Evolutionary conservation across 1,139 yeast species (phyloP).

Genomic region (Diutina catenulata): DNA sequence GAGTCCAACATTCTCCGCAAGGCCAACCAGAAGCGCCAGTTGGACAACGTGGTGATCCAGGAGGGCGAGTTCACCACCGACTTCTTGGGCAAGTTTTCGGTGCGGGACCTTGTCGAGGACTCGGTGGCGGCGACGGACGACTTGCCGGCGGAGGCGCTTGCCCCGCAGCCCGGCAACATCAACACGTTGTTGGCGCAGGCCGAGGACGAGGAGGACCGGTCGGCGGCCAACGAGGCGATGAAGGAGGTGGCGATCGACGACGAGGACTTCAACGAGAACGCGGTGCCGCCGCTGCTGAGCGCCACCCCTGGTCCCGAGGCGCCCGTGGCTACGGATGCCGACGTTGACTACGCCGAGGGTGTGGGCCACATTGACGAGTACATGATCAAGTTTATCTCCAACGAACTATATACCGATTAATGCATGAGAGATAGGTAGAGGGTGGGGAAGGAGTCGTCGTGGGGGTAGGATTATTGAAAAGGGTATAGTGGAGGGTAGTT

Average conservation of each 20-base stretch:
- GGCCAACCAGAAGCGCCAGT: constrained; percentile 90
- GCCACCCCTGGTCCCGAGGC: constrained; percentile 23
- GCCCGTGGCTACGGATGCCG: constrained; percentile 13
- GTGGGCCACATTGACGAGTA: constrained; percentile 92
- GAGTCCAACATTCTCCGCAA: constrained; percentile 90
- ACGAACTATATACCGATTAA: constrained; percentile 1
- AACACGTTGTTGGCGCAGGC: constrained; percentile 73
- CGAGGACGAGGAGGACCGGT: constrained; percentile 92
- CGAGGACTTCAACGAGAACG: constrained; percentile 58
- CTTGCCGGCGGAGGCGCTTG: constrained; percentile 24
- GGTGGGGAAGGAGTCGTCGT: too few species aligned
- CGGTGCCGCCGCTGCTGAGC: too few species aligned
- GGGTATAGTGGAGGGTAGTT: too few species aligned
- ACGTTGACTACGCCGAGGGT: constrained; percentile 56
- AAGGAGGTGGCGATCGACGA: constrained; percentile 75
- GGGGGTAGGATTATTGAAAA: too few species aligned
- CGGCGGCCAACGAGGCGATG: constrained; percentile 85
- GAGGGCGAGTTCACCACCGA: constrained; percentile 98
- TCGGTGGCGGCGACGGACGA: constrained; percentile 28
- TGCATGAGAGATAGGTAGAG: too few species aligned
- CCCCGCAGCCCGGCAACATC: constrained; percentile 32
- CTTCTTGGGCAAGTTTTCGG: constrained; percentile 80
- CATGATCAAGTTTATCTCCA: constrained; percentile 41
- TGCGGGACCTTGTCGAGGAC: constrained; percentile 75
- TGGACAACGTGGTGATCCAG: constrained; percentile 93